Evolutionary conservation across 2,329 filamentous ascomycete species (phyloP).

Genomic region (Stylonectria norvegica): DNA sequence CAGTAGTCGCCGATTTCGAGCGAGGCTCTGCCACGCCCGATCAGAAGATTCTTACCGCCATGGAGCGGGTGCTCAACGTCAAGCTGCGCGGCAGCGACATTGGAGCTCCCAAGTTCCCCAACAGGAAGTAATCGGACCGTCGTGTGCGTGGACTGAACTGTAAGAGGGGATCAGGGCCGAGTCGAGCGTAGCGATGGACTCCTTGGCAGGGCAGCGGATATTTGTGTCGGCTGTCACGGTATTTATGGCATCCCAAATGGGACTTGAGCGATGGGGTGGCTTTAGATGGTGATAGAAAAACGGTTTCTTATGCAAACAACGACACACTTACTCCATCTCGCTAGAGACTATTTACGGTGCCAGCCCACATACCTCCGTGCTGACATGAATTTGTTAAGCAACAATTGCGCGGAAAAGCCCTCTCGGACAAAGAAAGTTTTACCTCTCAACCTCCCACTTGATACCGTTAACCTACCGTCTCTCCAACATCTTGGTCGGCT

Average conservation of each 20-base stretch:
- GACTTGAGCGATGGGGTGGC: slow-evolving; percentile 8
- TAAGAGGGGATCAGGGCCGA: slow-evolving; percentile 25
- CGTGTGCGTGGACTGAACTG: slow-evolving; percentile 9
- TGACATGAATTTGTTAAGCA: no score
- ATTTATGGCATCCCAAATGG: slow-evolving; percentile 25
- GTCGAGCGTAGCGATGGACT: slow-evolving; percentile 28
- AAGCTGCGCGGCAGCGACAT: slow-evolving; percentile 85
- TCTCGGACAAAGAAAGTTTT: no score
- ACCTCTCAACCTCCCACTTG: no score
- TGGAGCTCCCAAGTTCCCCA: slow-evolving; percentile 76
- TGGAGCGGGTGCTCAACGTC: slow-evolving; percentile 84
- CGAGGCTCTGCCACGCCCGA: slow-evolving; percentile 73
- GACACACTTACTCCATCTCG: no score
- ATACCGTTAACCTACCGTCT: no score
- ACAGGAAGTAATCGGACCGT: slow-evolving; percentile 55
- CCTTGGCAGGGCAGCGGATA: slow-evolving; percentile 26
- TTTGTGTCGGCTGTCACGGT: slow-evolving; percentile 25
- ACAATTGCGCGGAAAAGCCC: no score
- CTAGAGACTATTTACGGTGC: no score
- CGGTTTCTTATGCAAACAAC: background rate
- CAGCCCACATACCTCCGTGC: no score
- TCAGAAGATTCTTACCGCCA: slow-evolving; percentile 73
- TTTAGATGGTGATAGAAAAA: background rate
- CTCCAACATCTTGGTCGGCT: no score
- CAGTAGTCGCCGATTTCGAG: slow-evolving; percentile 82